phyloP scores from a whole-genome alignment of 164 flowering plant species.

The Stephania yunnanensis region DNA sequence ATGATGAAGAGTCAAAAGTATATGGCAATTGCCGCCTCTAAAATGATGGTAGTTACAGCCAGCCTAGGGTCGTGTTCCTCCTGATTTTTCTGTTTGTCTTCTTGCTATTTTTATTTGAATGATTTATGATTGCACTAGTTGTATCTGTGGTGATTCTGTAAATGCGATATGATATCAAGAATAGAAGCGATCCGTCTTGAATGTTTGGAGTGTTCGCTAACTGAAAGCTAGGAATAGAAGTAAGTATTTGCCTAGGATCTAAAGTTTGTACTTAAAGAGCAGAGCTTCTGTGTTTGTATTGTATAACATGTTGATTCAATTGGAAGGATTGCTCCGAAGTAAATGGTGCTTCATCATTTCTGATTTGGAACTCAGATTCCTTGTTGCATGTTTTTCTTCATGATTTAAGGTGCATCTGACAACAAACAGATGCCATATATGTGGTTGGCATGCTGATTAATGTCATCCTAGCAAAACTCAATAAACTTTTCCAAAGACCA shows the following conservation, averaged over 20 bases:
- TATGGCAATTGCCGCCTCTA: conserved; percentile 5
- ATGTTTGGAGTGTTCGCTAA: conserved; percentile 8
- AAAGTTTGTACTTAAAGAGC: background rate
- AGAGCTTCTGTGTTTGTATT: background rate
- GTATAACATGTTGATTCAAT: background rate
- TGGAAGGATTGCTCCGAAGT: background rate
- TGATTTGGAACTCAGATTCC: no score
- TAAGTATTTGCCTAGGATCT: background rate
- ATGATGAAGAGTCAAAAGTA: conserved; percentile 7
- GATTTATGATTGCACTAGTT: conserved; percentile 4
- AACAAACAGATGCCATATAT: no score
- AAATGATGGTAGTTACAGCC: conserved; percentile 12
- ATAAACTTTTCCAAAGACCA: no score
- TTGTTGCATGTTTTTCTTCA: no score
- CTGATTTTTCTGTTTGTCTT: background rate
- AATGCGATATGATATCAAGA: conserved; percentile 13
- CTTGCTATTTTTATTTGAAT: conserved; percentile 4
- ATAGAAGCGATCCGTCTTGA: background rate
- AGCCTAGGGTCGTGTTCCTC: conserved; percentile 4
- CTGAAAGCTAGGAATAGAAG: conserved; percentile 4
- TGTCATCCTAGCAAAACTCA: no score
- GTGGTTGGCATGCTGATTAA: no score
- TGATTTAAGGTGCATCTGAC: no score
- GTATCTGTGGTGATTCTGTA: conserved; percentile 17
- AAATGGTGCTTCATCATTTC: background rate